These are phyloP conservation scores for Serendipita indica DNA, from an alignment of 768 basidiomycete genomes.

Conservation along the genomic window DNA sequence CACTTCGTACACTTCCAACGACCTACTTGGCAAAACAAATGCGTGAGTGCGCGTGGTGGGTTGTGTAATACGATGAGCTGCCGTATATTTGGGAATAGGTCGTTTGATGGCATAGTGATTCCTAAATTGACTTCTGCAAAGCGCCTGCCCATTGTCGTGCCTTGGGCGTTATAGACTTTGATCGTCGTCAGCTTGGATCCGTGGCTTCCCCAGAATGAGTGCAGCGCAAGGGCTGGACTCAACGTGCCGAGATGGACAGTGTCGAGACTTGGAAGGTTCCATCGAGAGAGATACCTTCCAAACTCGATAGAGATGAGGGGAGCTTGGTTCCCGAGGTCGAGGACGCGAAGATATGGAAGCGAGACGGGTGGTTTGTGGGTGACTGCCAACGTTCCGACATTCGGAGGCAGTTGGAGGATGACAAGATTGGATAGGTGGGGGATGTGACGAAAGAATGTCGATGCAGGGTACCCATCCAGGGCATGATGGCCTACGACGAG, in stretches of 20 bases:
- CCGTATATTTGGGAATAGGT: not conserved
- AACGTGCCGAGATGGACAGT: conserved; percentile 1
- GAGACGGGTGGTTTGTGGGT: not conserved
- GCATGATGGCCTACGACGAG: not conserved
- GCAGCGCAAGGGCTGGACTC: not conserved
- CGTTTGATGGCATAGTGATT: not conserved
- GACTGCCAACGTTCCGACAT: not conserved
- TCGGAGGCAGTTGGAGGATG: not conserved
- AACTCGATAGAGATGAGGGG: not conserved
- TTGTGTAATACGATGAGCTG: not conserved
- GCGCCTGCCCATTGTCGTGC: not conserved
- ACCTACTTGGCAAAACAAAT: not conserved
- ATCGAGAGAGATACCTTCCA: not conserved
- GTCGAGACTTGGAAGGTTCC: not conserved
- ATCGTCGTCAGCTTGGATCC: conserved; percentile 1
- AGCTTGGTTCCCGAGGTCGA: conserved; percentile 5
- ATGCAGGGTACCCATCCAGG: conserved; percentile 4
- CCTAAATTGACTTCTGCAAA: not conserved
- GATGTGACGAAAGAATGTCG: not conserved
- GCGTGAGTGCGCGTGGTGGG: not conserved
- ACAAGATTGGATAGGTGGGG: not conserved
- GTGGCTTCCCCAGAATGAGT: not conserved
- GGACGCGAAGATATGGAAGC: not conserved
- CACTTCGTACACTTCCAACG: not conserved
- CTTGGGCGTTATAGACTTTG: not conserved